Percentiles rank a stretch among this genome's conserved stretches.
Evolutionary conservation across 164 flowering plant genomes (phyloP).

Genomic region (Stephania yunnanensis): DNA sequence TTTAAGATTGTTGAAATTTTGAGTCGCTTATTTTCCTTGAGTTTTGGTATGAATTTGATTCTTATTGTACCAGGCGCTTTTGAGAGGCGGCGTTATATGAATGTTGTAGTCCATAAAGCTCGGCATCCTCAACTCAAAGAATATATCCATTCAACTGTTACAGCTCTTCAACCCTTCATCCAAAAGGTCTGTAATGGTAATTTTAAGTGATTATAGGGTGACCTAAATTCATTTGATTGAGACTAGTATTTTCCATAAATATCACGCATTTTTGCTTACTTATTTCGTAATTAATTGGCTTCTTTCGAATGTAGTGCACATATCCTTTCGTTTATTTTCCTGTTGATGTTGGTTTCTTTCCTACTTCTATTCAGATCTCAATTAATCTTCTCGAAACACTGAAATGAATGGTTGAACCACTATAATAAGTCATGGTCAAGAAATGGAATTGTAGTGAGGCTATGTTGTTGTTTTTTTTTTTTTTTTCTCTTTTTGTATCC

Average conservation of each 20-base stretch:
- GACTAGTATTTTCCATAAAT: background rate
- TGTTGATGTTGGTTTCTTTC: background rate
- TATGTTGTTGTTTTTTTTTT: too few species aligned
- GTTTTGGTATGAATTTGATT: background rate
- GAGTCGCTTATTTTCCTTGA: background rate
- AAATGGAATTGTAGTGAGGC: too few species aligned
- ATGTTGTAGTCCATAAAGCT: conserved; percentile 72
- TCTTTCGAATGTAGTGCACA: background rate
- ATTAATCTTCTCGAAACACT: background rate
- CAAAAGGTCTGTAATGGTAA: conserved; percentile 43
- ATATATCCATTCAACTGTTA: conserved; percentile 65
- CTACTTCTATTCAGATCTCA: background rate
- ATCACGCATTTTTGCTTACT: background rate
- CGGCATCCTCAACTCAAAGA: conserved; percentile 69
- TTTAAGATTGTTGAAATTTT: background rate
- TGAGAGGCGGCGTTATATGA: conserved; percentile 85
- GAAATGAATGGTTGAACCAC: background rate
- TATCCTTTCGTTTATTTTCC: background rate
- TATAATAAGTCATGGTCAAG: too few species aligned
- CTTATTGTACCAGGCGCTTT: conserved; percentile 53
- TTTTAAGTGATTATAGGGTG: background rate
- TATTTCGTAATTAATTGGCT: background rate
- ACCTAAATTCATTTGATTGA: background rate
- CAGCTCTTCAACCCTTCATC: conserved; percentile 58
- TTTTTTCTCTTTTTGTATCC: too few species aligned